phyloP scores from a whole-genome alignment of 2,329 filamentous ascomycete genomes.

The Aspergillus felis region DNA sequence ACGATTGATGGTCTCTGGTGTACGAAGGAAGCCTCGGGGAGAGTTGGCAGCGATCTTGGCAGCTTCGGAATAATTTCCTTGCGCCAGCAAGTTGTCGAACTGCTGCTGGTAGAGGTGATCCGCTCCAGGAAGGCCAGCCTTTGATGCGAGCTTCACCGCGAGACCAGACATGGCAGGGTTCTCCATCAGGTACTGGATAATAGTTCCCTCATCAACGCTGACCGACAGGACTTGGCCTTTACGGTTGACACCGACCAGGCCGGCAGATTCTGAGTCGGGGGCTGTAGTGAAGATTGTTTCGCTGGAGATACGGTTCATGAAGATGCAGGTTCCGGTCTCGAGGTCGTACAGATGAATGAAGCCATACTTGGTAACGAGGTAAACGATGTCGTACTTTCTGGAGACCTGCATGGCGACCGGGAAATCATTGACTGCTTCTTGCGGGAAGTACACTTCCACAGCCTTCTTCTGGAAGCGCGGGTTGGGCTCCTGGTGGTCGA shows the following conservation, averaged over 20 bases:
- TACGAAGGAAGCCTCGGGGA: conserved; percentile 90
- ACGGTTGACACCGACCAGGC: conserved; percentile 92
- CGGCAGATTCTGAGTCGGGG: conserved; percentile 74
- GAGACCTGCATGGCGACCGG: conserved; percentile 97
- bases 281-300: conserved; percentile 98
- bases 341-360: conserved; percentile 99
- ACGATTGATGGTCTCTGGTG: conserved; percentile 88
- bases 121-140: conserved; percentile 87
- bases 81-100: conserved; percentile 80
- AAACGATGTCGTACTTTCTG: conserved; percentile 92
- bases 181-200: conserved; percentile 92
- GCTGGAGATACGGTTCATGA: conserved; percentile 99
- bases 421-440: conserved; percentile 94
- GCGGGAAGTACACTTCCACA: conserved; percentile 95
- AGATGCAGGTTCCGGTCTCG: conserved; percentile 91
- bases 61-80: conserved; percentile 79
- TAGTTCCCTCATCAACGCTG: conserved; percentile 82
- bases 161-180: conserved; percentile 92
- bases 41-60: conserved; percentile 97
- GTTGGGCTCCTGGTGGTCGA: conserved; percentile 87
- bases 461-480: conserved; percentile 91
- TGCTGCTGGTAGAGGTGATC: conserved; percentile 90
- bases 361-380: conserved; percentile 96
- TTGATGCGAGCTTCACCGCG: conserved; percentile 92
- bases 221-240: conserved; percentile 96